These are phyloP conservation scores for Heliamphora pulchella DNA, from an alignment of 179 eudicot species.

Conservation along the genomic window DNA sequence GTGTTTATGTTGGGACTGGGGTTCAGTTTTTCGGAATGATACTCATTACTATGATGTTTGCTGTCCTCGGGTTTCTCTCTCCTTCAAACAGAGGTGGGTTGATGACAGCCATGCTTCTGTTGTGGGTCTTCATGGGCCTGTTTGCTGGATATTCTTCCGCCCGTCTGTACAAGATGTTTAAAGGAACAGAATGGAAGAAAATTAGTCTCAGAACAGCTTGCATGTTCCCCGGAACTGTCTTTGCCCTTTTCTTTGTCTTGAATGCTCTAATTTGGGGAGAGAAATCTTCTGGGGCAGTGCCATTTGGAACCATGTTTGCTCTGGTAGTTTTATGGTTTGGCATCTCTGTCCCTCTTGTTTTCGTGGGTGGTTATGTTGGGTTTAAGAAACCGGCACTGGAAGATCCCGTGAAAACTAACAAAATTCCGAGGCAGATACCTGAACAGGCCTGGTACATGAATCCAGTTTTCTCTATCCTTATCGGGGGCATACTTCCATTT, in stretches of 20 bases:
- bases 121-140: conserved; percentile 55
- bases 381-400: conserved; percentile 43
- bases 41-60: conserved; percentile 49
- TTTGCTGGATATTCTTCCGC: conserved; percentile 50
- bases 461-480: conserved; percentile 37
- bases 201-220: conserved; percentile 39
- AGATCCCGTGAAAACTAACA: conserved; percentile 49
- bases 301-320: conserved; percentile 57
- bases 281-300: conserved; percentile 51
- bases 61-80: conserved; percentile 45
- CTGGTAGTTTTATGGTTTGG: conserved; percentile 51
- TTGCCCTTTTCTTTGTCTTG: conserved; percentile 37
- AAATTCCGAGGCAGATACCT: conserved; percentile 51
- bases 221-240: conserved; percentile 42
- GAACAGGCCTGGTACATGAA: conserved; percentile 56
- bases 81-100: conserved; percentile 54
- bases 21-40: conserved; percentile 44
- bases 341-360: conserved; percentile 46
- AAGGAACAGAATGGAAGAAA: conserved; percentile 52
- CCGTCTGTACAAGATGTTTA: conserved; percentile 48
- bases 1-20: conserved; percentile 53
- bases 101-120: conserved; percentile 50
- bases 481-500: conserved; percentile 52
- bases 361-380: conserved; percentile 50
- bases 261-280: conserved; percentile 51